These are phyloP conservation scores for Boletus sp. DNA, from an alignment of 1,284 basidiomycete genomes.

Conservation along the genomic window DNA sequence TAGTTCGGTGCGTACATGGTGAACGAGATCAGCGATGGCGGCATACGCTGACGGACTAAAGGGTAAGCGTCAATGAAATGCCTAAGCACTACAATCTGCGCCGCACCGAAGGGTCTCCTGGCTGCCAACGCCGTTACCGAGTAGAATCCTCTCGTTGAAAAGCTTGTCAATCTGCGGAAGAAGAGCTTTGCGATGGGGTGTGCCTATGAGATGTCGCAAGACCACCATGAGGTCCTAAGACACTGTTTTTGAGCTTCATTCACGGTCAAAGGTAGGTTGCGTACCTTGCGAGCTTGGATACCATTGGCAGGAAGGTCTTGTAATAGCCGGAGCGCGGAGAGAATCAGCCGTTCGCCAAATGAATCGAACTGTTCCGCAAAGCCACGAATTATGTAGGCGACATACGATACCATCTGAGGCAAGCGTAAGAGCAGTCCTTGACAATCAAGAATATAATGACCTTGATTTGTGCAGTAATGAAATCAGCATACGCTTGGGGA, in stretches of 20 bases:
- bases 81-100: not conserved
- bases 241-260: slow-evolving; percentile 8
- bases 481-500: slow-evolving; percentile 80
- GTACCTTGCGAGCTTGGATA: slow-evolving; percentile 79
- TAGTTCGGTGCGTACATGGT: slow-evolving; percentile 89
- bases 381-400: slow-evolving; percentile 89
- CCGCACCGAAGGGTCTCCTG: slow-evolving; percentile 81
- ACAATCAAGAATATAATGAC: slow-evolving; percentile 42
- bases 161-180: slow-evolving; percentile 89
- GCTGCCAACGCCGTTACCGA: slow-evolving; percentile 82
- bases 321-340: slow-evolving; percentile 83
- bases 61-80: slow-evolving; percentile 17
- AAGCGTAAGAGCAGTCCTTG: slow-evolving; percentile 10
- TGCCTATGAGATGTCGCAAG: slow-evolving; percentile 88
- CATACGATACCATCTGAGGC: slow-evolving; percentile 84
- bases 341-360: slow-evolving; percentile 83
- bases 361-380: slow-evolving; percentile 71
- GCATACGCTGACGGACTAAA: slow-evolving; percentile 83
- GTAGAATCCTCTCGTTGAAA: slow-evolving; percentile 89
- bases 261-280: slow-evolving; percentile 6
- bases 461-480: slow-evolving; percentile 94
- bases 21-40: slow-evolving; percentile 92
- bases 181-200: slow-evolving; percentile 81
- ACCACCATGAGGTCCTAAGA: slow-evolving; percentile 90
- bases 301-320: slow-evolving; percentile 94